These are phyloP conservation scores for Ceratobasidium sp. DNA, from an alignment of 1,284 basidiomycete species.

Conservation along the genomic window DNA sequence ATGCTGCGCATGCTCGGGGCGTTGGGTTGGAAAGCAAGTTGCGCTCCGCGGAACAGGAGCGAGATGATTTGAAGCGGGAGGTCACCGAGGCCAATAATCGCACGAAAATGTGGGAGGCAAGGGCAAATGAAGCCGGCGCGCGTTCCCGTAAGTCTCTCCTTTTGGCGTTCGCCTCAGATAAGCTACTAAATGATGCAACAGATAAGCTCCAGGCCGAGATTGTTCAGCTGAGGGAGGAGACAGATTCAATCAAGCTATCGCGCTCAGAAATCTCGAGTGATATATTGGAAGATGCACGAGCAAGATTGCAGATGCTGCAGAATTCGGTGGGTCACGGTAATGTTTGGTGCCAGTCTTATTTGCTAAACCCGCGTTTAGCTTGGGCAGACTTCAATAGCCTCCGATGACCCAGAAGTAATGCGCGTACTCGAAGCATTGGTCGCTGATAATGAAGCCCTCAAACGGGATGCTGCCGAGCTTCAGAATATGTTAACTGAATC, in stretches of 20 bases:
- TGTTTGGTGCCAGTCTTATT: conserved; percentile 43
- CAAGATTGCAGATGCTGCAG: conserved; percentile 68
- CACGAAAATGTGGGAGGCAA: conserved; percentile 71
- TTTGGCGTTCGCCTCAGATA: not conserved
- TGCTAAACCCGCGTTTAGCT: conserved; percentile 6
- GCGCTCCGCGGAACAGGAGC: conserved; percentile 66
- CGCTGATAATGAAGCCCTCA: conserved; percentile 78
- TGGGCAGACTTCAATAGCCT: conserved; percentile 10
- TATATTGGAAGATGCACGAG: conserved; percentile 72
- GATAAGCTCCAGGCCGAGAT: conserved; percentile 77
- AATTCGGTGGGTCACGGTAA: conserved; percentile 48
- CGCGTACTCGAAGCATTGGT: conserved; percentile 79
- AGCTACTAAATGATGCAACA: conserved; percentile 47
- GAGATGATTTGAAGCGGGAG: conserved; percentile 86
- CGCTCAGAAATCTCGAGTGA: conserved; percentile 71
- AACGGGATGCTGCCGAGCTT: conserved; percentile 79
- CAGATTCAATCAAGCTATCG: conserved; percentile 68
- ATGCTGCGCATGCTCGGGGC: conserved; percentile 69
- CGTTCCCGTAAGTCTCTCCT: conserved; percentile 54
- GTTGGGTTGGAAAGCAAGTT: conserved; percentile 72
- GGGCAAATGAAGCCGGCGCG: conserved; percentile 66
- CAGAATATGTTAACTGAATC: conserved; percentile 72
- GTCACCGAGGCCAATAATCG: conserved; percentile 73
- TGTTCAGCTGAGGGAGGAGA: conserved; percentile 59
- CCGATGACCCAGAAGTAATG: conserved; percentile 64